Conservation (phyloP, 164 flowering plant species). For the Vitis amurensis region DNA sequence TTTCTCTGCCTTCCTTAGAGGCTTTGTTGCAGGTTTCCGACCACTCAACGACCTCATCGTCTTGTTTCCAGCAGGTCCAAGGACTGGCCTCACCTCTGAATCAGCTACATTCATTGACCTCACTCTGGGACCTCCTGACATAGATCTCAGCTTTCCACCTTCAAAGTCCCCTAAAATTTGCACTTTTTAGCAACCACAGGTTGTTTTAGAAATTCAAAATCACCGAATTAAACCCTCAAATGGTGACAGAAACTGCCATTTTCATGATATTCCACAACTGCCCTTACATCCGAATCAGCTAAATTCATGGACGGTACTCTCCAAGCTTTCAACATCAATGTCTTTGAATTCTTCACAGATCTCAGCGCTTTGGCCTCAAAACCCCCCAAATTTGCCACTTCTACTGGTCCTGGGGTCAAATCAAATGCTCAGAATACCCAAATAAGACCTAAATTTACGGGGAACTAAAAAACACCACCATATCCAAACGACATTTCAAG, state of each 20-base stretch:
- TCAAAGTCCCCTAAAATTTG: constrained; percentile 6
- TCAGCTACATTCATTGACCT: constrained; percentile 68
- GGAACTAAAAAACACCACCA: constrained; percentile 6
- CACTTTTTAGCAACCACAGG: not conserved
- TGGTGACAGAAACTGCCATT: constrained; percentile 3
- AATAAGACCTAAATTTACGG: not conserved
- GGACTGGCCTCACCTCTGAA: constrained; percentile 53
- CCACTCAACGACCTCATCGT: constrained; percentile 31
- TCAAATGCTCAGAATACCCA: not conserved
- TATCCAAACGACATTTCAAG: constrained; percentile 4
- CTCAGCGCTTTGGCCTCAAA: constrained; percentile 5
- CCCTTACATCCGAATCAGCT: not conserved
- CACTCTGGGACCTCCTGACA: constrained; percentile 66
- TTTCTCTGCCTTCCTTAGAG: constrained; percentile 42
- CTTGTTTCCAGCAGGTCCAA: constrained; percentile 63
- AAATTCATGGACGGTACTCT: constrained; percentile 5
- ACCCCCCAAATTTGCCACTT: constrained; percentile 2
- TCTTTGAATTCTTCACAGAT: constrained; percentile 8
- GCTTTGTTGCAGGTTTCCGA: constrained; percentile 44
- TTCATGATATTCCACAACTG: not conserved
- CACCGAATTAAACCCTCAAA: not conserved
- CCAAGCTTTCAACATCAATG: constrained; percentile 3
- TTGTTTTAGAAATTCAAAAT: not conserved
- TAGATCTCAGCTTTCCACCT: constrained; percentile 23
- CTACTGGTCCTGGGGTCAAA: not conserved